These are phyloP conservation scores for Sarocladiaceae sp. DNA, from an alignment of 2,329 filamentous ascomycete species.

Conservation along the genomic window DNA sequence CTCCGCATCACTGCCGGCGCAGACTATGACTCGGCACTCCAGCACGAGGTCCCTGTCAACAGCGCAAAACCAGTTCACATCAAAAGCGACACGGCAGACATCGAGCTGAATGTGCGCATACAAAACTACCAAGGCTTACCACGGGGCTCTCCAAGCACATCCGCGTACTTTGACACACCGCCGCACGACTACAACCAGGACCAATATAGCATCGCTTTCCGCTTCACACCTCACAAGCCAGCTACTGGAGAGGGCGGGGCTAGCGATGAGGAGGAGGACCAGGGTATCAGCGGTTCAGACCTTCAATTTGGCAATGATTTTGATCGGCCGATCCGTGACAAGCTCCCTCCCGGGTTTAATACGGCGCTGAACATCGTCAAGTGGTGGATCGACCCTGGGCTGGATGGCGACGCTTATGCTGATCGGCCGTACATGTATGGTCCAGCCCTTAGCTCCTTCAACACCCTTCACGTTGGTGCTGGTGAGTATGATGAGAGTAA, in stretches of 20 bases:
- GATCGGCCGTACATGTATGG: conserved; percentile 85
- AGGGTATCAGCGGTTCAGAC: conserved; percentile 60
- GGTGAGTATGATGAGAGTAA: conserved; percentile 39
- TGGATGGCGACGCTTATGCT: conserved; percentile 85
- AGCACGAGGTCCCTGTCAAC: conserved; percentile 73
- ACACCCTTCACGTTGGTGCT: conserved; percentile 62
- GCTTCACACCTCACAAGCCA: conserved; percentile 62
- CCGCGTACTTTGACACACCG: conserved; percentile 68
- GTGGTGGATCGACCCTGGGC: conserved; percentile 84
- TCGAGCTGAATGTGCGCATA: conserved; percentile 69
- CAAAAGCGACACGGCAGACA: conserved; percentile 55
- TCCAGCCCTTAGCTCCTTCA: conserved; percentile 72
- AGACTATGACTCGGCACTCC: conserved; percentile 65
- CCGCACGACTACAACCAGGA: conserved; percentile 62
- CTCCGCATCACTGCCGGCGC: conserved; percentile 78
- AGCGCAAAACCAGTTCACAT: conserved; percentile 55
- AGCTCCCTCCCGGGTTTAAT: conserved; percentile 78
- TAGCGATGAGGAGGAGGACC: conserved; percentile 10
- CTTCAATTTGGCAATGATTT: conserved; percentile 96
- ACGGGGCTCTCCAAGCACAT: conserved; percentile 58
- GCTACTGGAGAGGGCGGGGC: conserved; percentile 11
- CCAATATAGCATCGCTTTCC: conserved; percentile 78
- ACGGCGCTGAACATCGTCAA: conserved; percentile 80
- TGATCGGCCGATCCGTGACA: conserved; percentile 80
- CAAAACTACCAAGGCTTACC: conserved; percentile 66